Evolutionary conservation across 1,139 yeast species (phyloP).

Genomic region (Pichia terricola): DNA sequence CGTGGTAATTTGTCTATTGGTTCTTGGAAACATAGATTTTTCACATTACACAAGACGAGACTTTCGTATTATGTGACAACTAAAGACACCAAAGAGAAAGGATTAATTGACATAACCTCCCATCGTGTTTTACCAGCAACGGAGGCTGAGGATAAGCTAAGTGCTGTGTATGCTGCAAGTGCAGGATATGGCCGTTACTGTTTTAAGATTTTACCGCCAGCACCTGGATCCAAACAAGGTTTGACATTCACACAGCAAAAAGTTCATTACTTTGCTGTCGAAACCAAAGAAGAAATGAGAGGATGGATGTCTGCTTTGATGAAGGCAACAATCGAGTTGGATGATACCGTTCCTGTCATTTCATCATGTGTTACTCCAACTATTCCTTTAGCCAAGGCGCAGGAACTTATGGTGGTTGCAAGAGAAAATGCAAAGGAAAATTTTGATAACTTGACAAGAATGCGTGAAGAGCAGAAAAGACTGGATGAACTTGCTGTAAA

Average conservation of each 20-base stretch:
- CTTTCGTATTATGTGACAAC: constrained; percentile 78
- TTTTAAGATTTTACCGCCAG: constrained; percentile 91
- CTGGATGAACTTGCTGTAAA: background rate
- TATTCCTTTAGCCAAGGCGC: constrained; percentile 77
- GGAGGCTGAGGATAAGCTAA: constrained; percentile 63
- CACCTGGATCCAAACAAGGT: constrained; percentile 94
- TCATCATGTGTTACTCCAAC: constrained; percentile 94
- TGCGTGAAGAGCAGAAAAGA: constrained; percentile 27
- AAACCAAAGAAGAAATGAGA: constrained; percentile 83
- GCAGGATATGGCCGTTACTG: constrained; percentile 90
- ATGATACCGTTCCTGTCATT: constrained; percentile 87
- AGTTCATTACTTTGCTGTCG: constrained; percentile 93
- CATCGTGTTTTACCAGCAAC: constrained; percentile 78
- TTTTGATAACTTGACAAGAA: constrained; percentile 41
- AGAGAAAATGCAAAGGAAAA: constrained; percentile 59
- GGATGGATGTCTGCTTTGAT: constrained; percentile 91
- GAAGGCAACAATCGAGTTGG: constrained; percentile 94
- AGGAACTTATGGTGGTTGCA: constrained; percentile 74
- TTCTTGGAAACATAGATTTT: constrained; percentile 85
- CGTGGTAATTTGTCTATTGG: constrained; percentile 79
- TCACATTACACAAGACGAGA: constrained; percentile 86
- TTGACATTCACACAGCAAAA: constrained; percentile 94
- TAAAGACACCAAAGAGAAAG: constrained; percentile 77
- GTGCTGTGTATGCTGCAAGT: constrained; percentile 83
- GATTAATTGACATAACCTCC: constrained; percentile 90